Conservation (phyloP, 106 monocot genomes). For the Acorus gramineus region DNA sequence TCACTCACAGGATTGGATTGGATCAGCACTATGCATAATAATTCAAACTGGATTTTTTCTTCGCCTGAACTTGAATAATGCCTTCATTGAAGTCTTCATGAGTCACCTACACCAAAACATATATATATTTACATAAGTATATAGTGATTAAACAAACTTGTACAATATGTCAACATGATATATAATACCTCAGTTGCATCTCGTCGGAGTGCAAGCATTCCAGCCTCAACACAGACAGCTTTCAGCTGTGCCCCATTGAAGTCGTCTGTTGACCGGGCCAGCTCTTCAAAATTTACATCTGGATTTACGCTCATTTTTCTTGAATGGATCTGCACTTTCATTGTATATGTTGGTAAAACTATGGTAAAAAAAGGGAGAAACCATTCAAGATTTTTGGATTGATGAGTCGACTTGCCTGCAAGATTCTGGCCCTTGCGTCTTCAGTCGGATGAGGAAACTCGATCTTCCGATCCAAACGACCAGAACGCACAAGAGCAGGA, state of each 20-base stretch:
- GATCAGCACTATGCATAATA: constrained; percentile 54
- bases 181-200: constrained; percentile 81
- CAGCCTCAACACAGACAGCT: constrained; percentile 93
- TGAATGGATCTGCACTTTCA: constrained; percentile 67
- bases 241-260: constrained; percentile 94
- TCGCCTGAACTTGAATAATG: constrained; percentile 81
- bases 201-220: constrained; percentile 83
- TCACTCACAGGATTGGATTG: no score
- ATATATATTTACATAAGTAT: background rate
- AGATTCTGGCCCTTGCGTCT: constrained; percentile 81
- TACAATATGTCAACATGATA: no score
- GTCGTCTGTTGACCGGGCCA: constrained; percentile 86
- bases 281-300: constrained; percentile 96
- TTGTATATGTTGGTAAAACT: background rate
- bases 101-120: constrained; percentile 35
- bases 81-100: constrained; percentile 95
- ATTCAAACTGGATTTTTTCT: constrained; percentile 88
- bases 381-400: background rate
- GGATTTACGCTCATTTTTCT: constrained; percentile 95
- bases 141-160: no score
- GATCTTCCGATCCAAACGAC: constrained; percentile 91
- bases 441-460: constrained; percentile 93
- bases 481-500: constrained; percentile 89
- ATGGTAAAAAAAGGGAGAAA: background rate
- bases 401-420: constrained; percentile 40